Percentiles rank a stretch among this genome's conserved stretches.
Evolutionary conservation across 2,329 filamentous ascomycete species (phyloP).

Genomic region (Clathrospora elynae): DNA sequence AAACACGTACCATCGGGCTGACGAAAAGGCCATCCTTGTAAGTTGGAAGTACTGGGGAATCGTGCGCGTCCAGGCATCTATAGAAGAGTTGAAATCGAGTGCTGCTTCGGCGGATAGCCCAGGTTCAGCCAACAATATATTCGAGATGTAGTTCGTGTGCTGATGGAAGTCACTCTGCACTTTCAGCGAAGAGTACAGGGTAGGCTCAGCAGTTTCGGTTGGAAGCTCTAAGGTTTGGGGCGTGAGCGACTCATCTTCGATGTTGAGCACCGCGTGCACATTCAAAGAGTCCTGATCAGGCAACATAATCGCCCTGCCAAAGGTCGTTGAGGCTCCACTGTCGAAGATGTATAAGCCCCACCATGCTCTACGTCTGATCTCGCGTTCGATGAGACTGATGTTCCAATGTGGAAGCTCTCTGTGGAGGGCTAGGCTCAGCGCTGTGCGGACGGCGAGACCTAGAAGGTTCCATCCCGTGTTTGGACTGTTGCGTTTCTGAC

Average conservation of each 20-base stretch:
- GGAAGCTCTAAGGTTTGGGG: constrained; percentile 27
- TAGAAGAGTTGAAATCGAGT: constrained; percentile 23
- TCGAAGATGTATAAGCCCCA: constrained; percentile 37
- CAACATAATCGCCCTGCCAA: constrained; percentile 32
- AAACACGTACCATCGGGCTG: constrained; percentile 28
- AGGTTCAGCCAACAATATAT: constrained; percentile 30
- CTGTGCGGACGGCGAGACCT: constrained; percentile 32
- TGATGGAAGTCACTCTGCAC: constrained; percentile 31
- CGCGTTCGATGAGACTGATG: constrained; percentile 32
- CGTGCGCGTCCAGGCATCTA: constrained; percentile 26
- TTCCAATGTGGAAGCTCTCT: constrained; percentile 36
- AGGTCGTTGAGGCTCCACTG: constrained; percentile 34
- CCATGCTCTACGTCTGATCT: constrained; percentile 31
- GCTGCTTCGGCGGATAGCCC: constrained; percentile 33
- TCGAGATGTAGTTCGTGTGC: constrained; percentile 33
- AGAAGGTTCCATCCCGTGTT: constrained; percentile 36
- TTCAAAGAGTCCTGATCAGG: constrained; percentile 35
- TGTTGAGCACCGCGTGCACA: constrained; percentile 30
- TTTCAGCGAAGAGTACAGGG: constrained; percentile 29
- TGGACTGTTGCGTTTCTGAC: constrained; percentile 31
- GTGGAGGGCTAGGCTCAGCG: constrained; percentile 32
- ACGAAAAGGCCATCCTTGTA: constrained; percentile 8
- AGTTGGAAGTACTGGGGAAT: constrained; percentile 28
- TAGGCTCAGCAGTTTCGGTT: constrained; percentile 22
- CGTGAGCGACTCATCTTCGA: constrained; percentile 31